Base-by-base conservation (phyloP, 129 eudicot genomes). In the Flaveria robusta region DNA sequence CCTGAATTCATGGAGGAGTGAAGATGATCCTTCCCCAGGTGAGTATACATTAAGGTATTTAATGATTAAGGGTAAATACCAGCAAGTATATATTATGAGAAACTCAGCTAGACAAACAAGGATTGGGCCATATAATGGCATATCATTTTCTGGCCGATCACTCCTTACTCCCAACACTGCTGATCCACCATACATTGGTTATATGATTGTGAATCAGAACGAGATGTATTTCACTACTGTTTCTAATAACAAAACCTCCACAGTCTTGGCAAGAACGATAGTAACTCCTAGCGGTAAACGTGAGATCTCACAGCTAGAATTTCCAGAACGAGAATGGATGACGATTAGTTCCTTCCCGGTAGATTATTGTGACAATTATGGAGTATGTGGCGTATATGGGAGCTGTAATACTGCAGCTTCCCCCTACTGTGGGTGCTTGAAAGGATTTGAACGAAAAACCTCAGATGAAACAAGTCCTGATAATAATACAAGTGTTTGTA, bases 401-500 rank as follows among this genome's bases (percentile, higher is more conserved):
- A 77, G 60, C 59, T 77, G 81, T 34, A 70, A 34, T 78, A 59
- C 27, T 11, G 70, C 7, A 10, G 27, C 70, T 3, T 56, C 23
- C 59, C 71, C 77, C 60, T 56, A 43, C 14, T 81, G 85, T 58
- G 71, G 66, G 22, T 81, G 85, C 75, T 78, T 77, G 66, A 71
- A 72, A 60, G 85, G 85, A 49, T 81, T 81, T 56, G 74, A 82
- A 51, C 78, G 3, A 16, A 51, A 15, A 16, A n/a, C 6, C 58
- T 51, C 22, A 13, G 18, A 26, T 24, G 27, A 76, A 74, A 27
- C 37, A 46, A 71, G 72, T 43, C 76, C 42, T 43, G 27, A 70
- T 58, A 71, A 78, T 59, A 19, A 65, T 80, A 20, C 69, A 16
- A 52, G 65, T 24, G 81, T 68, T 14, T 81, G 85, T 64, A 72